These are phyloP conservation scores for Phytopythium montanum DNA, from an alignment of 352 stramenopile species.

Conservation along the genomic window DNA sequence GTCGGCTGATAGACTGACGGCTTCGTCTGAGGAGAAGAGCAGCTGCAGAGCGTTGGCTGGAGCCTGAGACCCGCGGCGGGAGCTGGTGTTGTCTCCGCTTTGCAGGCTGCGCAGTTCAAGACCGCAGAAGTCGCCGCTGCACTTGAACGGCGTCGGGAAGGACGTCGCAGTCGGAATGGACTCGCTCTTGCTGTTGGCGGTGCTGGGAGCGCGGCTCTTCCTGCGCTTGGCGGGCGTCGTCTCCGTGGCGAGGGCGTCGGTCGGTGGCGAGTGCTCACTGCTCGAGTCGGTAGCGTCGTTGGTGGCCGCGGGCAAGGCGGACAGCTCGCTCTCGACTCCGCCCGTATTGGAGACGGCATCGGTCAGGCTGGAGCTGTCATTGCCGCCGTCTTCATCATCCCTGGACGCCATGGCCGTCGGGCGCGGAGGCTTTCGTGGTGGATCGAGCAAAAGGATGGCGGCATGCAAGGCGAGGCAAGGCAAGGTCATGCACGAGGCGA, in stretches of 20 bases:
- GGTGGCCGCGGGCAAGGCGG: too few species aligned
- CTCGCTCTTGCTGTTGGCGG: not conserved
- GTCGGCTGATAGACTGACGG: conserved; percentile 29
- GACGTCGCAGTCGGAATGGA: not conserved
- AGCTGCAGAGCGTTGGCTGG: conserved; percentile 33
- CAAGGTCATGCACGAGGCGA: too few species aligned
- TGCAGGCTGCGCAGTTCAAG: conserved; percentile 27
- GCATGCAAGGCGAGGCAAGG: too few species aligned
- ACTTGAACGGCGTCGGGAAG: conserved; percentile 75
- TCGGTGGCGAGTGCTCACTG: not conserved
- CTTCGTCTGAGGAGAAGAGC: conserved; percentile 51
- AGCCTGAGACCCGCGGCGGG: not conserved
- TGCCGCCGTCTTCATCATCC: not conserved
- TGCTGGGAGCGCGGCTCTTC: not conserved
- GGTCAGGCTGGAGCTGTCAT: not conserved
- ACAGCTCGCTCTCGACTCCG: not conserved
- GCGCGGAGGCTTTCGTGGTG: not conserved
- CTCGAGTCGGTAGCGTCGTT: too few species aligned
- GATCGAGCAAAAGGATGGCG: too few species aligned
- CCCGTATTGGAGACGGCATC: too few species aligned
- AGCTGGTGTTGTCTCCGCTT: conserved; percentile 11
- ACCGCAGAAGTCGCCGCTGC: conserved; percentile 70
- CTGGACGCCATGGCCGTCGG: not conserved
- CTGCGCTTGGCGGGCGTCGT: not conserved
- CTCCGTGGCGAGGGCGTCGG: not conserved